A percentile compares a stretch with the other conserved stretches of the same genome.
Evolutionary conservation across 1,139 yeast genomes (phyloP).

Genomic region (Kurtzmaniella quercitrusa): DNA sequence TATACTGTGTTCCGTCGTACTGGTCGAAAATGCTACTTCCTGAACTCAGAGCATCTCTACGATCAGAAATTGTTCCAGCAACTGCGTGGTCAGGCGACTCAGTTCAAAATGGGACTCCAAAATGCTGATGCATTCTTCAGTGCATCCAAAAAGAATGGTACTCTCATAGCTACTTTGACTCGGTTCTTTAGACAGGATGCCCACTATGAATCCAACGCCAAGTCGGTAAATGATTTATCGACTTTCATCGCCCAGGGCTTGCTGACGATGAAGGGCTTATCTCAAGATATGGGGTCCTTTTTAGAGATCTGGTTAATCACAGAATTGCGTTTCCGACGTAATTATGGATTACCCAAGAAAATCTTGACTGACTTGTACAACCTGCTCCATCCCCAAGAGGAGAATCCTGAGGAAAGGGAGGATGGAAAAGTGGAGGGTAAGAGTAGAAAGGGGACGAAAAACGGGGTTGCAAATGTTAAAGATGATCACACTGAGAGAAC

Average conservation of each 20-base stretch:
- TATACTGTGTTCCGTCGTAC: constrained; percentile 40
- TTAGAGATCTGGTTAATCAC: constrained; percentile 31
- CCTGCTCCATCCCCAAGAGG: background rate
- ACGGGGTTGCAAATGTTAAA: too few relatives aligned
- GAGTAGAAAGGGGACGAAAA: background rate
- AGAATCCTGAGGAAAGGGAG: background rate
- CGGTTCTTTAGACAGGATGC: constrained; percentile 47
- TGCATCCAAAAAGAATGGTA: constrained; percentile 47
- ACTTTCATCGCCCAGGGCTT: constrained; percentile 33
- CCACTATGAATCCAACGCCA: constrained; percentile 28
- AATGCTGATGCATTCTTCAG: constrained; percentile 40
- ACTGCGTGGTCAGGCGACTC: constrained; percentile 20
- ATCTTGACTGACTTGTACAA: constrained; percentile 16
- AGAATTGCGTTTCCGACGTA: constrained; percentile 35
- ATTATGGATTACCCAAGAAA: constrained; percentile 27
- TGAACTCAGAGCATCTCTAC: constrained; percentile 35
- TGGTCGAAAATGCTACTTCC: constrained; percentile 42
- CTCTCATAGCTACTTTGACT: constrained; percentile 47
- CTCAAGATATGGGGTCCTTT: constrained; percentile 29
- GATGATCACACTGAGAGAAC: too few relatives aligned
- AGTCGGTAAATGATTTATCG: constrained; percentile 35
- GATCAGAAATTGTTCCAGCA: constrained; percentile 34
- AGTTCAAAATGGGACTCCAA: constrained; percentile 26
- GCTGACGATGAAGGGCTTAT: constrained; percentile 19
- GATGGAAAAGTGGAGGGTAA: background rate